Base-by-base conservation (phyloP, 208 protist genomes). In the Trypanosoma congolense region DNA sequence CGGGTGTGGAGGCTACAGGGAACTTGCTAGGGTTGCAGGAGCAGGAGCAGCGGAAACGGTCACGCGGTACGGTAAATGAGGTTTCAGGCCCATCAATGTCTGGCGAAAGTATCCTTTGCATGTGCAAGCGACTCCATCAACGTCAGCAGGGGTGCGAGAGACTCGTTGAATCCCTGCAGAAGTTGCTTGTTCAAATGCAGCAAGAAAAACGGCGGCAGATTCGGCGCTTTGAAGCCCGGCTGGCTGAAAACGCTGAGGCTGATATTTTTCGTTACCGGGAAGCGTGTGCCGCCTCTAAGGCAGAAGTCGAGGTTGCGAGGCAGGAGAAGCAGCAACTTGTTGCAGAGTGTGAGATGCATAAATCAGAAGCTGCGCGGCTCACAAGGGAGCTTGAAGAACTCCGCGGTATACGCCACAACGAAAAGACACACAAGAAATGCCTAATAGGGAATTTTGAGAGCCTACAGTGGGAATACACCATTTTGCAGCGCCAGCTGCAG, bases 221-320 rank as follows among this genome's bases (percentile, higher is more conserved):
- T 33, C 19, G 44, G 22, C 49, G 40, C 0, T 6, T 56, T 6
- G 48, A 56, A 21, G 14, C 41, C 2, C 21, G 46, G 10, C 57
- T 56, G 22, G 48, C 19, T 9, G 48, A 64, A n/a, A 16, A 31
- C 19, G 40, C 19, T 51, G 46, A 56, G 5, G 3, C 18, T 16
- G 57, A 64, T 21, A 28, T 64, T 4, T 35, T 2, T 5, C 57
- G 38, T 2, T 66, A 61, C 22, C 46, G 65, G 2, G 61, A 77
- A 2, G 61, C 61, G 40, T 65, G 76, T 40, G 52, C 42, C 4
- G 38, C 67, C 0, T 61, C 67, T 29, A 60, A 75, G 60, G 51
- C 45, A 38, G 50, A 44, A 4, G 63, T 79, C n/a, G 63, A 53
- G 16, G 46, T 49, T 10, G 40, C 35, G 29, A 55, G 50, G 9